A percentile compares a stretch with the other conserved stretches of the same genome.
Evolutionary conservation across 2,329 filamentous ascomycete species (phyloP).

Genomic region (Xylariaceae sp.): DNA sequence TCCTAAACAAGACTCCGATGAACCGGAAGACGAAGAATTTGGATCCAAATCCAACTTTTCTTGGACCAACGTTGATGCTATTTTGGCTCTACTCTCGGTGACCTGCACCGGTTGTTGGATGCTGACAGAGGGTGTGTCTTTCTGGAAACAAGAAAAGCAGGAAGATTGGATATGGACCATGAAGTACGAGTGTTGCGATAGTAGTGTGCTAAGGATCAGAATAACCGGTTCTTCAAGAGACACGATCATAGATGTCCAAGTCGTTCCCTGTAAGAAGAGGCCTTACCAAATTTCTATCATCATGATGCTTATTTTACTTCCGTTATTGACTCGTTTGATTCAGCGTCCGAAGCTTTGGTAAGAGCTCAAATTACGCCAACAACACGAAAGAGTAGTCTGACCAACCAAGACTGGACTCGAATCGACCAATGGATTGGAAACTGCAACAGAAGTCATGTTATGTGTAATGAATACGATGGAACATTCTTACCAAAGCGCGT

Average conservation of each 20-base stretch:
- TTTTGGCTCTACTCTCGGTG: no score
- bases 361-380: not conserved
- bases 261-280: not conserved
- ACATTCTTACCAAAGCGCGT: not conserved
- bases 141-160: no score
- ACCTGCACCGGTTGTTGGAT: no score
- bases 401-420: not conserved
- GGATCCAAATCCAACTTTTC: no score
- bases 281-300: not conserved
- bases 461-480: not conserved
- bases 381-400: not conserved
- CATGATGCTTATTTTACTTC: not conserved
- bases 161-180: no score
- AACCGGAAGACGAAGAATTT: no score
- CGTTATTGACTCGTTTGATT: not conserved
- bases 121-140: no score
- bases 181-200: no score
- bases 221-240: not conserved
- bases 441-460: not conserved
- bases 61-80: no score
- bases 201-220: not conserved
- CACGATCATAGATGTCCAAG: not conserved
- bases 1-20: no score
- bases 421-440: not conserved
- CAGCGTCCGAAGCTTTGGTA: not conserved